Percentiles rank a stretch among this genome's conserved stretches.
phyloP scores from a whole-genome alignment of 1,284 basidiomycete species.

The Trichosporon faecale region DNA sequence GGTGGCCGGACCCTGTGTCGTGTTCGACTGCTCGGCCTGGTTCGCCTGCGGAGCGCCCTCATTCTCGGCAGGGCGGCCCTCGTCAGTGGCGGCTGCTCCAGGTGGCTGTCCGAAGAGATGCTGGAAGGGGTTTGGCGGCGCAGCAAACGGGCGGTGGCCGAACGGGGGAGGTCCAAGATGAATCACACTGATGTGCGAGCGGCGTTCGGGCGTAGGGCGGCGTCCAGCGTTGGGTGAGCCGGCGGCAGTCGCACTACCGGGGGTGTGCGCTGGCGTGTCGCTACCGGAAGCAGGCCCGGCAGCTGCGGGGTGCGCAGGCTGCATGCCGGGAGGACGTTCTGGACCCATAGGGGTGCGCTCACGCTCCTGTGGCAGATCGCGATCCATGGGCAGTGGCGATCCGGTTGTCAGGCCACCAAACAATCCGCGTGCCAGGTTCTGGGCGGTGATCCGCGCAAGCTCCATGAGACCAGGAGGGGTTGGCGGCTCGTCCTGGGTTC shows the following conservation, averaged over 20 bases:
- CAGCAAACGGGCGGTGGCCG: neutral
- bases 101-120: neutral
- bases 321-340: neutral
- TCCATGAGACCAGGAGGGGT: conserved; percentile 5
- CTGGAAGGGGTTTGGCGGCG: neutral
- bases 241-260: neutral
- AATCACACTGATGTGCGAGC: conserved; percentile 20
- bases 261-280: neutral
- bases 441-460: neutral
- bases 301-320: neutral
- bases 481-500: neutral
- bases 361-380: conserved; percentile 7
- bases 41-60: neutral
- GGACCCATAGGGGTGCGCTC: neutral
- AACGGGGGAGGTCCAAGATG: neutral
- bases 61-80: neutral
- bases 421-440: conserved; percentile 11
- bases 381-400: conserved; percentile 31
- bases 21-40: neutral
- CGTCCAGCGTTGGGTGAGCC: neutral
- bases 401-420: conserved; percentile 25
- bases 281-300: neutral
- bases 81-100: neutral
- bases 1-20: neutral
- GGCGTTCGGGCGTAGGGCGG: conserved; percentile 22